Evolutionary conservation across 2,329 filamentous ascomycete species (phyloP).

Genomic region (Lasiodiplodia hormozganensis): DNA sequence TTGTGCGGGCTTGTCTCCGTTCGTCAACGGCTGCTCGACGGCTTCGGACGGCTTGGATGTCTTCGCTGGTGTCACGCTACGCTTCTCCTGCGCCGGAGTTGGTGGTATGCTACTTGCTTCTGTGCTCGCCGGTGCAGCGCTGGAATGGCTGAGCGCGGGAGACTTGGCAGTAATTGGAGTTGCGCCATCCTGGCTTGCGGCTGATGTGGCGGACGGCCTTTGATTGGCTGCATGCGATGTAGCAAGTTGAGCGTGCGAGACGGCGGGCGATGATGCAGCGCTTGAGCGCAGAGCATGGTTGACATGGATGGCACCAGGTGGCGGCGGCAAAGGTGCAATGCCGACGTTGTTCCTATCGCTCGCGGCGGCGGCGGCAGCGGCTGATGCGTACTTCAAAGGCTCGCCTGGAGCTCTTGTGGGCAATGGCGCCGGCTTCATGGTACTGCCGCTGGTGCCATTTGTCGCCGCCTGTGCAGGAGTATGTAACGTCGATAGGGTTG

Average conservation of each 20-base stretch:
- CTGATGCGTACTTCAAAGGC: constrained; percentile 94
- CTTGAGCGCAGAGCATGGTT: constrained; percentile 59
- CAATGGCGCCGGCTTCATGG: constrained; percentile 92
- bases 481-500: constrained; percentile 90
- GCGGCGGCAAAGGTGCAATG: constrained; percentile 91
- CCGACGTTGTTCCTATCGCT: constrained; percentile 88
- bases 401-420: constrained; percentile 87
- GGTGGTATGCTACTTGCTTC: constrained; percentile 52
- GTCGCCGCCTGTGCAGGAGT: constrained; percentile 69
- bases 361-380: constrained; percentile 89
- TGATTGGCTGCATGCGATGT: constrained; percentile 31
- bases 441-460: constrained; percentile 64
- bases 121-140: constrained; percentile 50
- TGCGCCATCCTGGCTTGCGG: constrained; percentile 47
- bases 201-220: constrained; percentile 44
- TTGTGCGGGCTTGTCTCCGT: constrained; percentile 61
- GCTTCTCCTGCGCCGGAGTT: constrained; percentile 53
- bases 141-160: constrained; percentile 56
- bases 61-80: constrained; percentile 49
- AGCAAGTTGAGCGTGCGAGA: constrained; percentile 48
- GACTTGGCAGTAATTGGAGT: constrained; percentile 57
- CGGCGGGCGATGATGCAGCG: constrained; percentile 63
- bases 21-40: constrained; percentile 50
- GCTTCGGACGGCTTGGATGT: constrained; percentile 34
- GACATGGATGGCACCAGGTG: constrained; percentile 68